Evolutionary conservation across 1,284 basidiomycete genomes (phyloP).

Genomic region (Marasmius tenuissimus): DNA sequence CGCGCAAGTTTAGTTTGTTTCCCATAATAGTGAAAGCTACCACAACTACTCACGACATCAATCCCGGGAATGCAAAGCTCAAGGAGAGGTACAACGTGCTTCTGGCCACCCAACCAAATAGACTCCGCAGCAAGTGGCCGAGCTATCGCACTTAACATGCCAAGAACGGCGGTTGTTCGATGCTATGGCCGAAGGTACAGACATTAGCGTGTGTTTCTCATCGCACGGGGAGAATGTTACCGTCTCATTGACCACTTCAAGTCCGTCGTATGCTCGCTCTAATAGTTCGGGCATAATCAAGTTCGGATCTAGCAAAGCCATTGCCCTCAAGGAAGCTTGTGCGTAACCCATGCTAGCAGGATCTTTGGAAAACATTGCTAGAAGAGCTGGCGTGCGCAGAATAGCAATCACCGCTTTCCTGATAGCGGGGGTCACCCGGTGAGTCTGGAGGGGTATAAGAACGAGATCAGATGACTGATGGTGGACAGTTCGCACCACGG

Average conservation of each 20-base stretch:
- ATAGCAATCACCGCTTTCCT: slow-evolving; percentile 81
- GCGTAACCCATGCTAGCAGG: slow-evolving; percentile 64
- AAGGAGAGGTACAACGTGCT: slow-evolving; percentile 85
- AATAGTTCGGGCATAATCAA: slow-evolving; percentile 92
- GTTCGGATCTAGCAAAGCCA: slow-evolving; percentile 83
- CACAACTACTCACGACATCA: slow-evolving; percentile 60
- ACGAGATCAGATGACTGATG: background rate
- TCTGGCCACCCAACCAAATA: slow-evolving; percentile 85
- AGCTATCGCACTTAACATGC: slow-evolving; percentile 82
- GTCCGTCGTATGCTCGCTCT: slow-evolving; percentile 87
- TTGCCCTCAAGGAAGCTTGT: slow-evolving; percentile 68
- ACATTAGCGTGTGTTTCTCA: too few relatives aligned
- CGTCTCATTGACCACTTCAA: slow-evolving; percentile 95
- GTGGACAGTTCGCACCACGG: slow-evolving; percentile 46
- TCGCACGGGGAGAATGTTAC: background rate
- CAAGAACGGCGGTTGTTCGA: slow-evolving; percentile 88
- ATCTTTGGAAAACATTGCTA: slow-evolving; percentile 96
- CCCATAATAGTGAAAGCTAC: slow-evolving; percentile 4
- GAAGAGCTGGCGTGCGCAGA: slow-evolving; percentile 85
- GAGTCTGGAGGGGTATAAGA: slow-evolving; percentile 39
- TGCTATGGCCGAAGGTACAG: slow-evolving; percentile 35
- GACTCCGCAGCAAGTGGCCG: slow-evolving; percentile 78
- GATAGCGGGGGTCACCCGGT: slow-evolving; percentile 82
- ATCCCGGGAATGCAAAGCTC: slow-evolving; percentile 92
- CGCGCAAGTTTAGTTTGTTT: background rate